Evolutionary conservation across 2,329 filamentous ascomycete genomes (phyloP).

Genomic region (Ambrosiella xylebori): DNA sequence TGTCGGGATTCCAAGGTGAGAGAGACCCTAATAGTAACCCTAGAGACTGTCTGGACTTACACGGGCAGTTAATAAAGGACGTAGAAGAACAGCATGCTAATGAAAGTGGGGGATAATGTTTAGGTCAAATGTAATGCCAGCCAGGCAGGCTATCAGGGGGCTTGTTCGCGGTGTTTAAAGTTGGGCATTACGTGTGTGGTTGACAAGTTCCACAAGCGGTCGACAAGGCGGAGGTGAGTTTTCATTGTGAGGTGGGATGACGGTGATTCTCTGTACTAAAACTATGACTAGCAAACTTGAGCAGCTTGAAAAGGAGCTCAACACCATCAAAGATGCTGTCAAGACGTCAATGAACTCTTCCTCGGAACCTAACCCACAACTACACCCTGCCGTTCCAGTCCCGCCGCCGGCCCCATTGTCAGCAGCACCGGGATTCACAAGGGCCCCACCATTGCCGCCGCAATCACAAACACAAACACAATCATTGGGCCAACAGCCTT

Average conservation of each 20-base stretch:
- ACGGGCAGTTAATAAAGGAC: neutral
- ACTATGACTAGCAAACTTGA: constrained; percentile 29
- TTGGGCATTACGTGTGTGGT: constrained; percentile 27
- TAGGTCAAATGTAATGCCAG: constrained; percentile 30
- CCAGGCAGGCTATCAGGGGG: constrained; percentile 20
- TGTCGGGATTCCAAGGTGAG: constrained; percentile 18
- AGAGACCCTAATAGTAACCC: neutral
- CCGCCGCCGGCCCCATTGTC: too few relatives aligned
- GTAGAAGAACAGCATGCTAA: neutral
- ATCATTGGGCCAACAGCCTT: too few relatives aligned
- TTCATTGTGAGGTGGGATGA: neutral
- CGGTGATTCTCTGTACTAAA: too few relatives aligned
- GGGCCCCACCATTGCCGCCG: too few relatives aligned
- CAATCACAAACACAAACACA: too few relatives aligned
- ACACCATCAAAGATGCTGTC: constrained; percentile 36
- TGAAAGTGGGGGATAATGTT: constrained; percentile 5
- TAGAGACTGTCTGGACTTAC: neutral
- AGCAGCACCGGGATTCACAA: too few relatives aligned
- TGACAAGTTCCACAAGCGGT: constrained; percentile 30
- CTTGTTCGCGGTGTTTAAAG: constrained; percentile 29
- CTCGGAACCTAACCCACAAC: neutral
- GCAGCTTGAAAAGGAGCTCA: constrained; percentile 36
- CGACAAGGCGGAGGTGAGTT: constrained; percentile 27
- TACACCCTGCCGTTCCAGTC: too few relatives aligned
- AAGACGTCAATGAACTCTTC: constrained; percentile 15